A percentile compares a stretch with the other conserved stretches of the same genome.
Conservation (phyloP, 2,329 filamentous ascomycete genomes). For the Helicocarpus griseus region DNA sequence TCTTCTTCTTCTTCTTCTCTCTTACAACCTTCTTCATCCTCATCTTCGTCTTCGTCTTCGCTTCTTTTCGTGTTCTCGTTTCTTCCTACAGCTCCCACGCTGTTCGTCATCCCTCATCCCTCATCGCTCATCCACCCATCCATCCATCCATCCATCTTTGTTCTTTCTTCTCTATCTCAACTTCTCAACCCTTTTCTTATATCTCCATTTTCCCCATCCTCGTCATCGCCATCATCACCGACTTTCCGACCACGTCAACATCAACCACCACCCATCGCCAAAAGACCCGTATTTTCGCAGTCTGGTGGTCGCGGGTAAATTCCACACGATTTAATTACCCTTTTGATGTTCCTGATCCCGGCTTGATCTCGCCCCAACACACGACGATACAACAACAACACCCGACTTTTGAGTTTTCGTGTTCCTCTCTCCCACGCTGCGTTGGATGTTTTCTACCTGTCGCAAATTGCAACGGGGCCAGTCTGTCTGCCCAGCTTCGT, state of each 20-base stretch:
- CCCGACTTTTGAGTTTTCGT: not conserved
- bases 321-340: not conserved
- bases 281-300: not conserved
- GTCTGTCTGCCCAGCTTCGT: no score
- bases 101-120: conserved; percentile 3
- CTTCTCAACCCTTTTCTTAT: not conserved
- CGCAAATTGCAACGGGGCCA: no score
- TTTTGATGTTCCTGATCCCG: not conserved
- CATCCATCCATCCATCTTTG: conserved; percentile 5
- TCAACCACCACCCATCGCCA: not conserved
- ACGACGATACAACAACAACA: not conserved
- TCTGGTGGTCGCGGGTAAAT: not conserved
- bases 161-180: conserved; percentile 10
- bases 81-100: not conserved
- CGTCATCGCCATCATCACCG: not conserved
- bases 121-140: conserved; percentile 10
- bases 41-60: not conserved
- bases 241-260: not conserved
- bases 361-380: not conserved
- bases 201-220: conserved; percentile 3
- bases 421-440: no score
- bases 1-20: conserved; percentile 6
- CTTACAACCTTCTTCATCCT: not conserved
- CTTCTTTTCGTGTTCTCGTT: not conserved
- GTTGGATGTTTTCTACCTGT: no score